A percentile compares a stretch with the other conserved stretches of the same genome.
Conservation (phyloP, 495 filamentous ascomycete species). For the Talaromyces liani region DNA sequence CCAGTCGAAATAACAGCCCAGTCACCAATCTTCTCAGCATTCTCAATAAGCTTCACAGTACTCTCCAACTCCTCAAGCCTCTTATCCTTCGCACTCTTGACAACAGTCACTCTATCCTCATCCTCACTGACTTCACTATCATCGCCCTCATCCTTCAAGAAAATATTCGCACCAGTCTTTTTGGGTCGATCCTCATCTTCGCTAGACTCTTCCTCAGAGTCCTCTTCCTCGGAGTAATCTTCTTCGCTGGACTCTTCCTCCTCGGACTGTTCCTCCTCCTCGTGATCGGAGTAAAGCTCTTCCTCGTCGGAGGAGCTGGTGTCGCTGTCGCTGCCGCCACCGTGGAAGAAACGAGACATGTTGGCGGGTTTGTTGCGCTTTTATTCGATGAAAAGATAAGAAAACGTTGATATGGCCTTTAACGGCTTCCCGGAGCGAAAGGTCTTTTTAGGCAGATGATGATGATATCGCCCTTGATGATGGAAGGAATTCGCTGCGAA, state of each 20-base stretch:
- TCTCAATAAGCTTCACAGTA: slow-evolving; percentile 83
- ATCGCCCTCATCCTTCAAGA: slow-evolving; percentile 67
- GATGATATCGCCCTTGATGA: not conserved
- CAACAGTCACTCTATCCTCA: slow-evolving; percentile 71
- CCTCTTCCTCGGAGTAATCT: slow-evolving; percentile 45
- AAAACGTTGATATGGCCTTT: not conserved
- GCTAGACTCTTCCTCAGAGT: slow-evolving; percentile 45
- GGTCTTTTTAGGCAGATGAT: not conserved
- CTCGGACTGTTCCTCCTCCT: slow-evolving; percentile 52
- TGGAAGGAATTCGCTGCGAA: not conserved
- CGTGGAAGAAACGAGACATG: slow-evolving; percentile 92
- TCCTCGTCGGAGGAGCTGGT: slow-evolving; percentile 72
- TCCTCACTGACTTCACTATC: slow-evolving; percentile 80
- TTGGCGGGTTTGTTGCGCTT: slow-evolving; percentile 17
- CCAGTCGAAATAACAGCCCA: slow-evolving; percentile 89
- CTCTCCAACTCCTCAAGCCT: slow-evolving; percentile 86
- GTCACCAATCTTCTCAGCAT: slow-evolving; percentile 94
- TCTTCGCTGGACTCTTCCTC: slow-evolving; percentile 77
- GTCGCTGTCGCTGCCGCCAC: slow-evolving; percentile 81
- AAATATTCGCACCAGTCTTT: slow-evolving; percentile 63
- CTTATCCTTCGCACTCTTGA: slow-evolving; percentile 98
- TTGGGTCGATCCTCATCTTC: slow-evolving; percentile 58
- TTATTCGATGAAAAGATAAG: not conserved
- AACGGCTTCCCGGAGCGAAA: not conserved
- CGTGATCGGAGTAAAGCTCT: slow-evolving; percentile 75